Conservation (phyloP, 352 stramenopile genomes). For the Globisporangium middletonii region DNA sequence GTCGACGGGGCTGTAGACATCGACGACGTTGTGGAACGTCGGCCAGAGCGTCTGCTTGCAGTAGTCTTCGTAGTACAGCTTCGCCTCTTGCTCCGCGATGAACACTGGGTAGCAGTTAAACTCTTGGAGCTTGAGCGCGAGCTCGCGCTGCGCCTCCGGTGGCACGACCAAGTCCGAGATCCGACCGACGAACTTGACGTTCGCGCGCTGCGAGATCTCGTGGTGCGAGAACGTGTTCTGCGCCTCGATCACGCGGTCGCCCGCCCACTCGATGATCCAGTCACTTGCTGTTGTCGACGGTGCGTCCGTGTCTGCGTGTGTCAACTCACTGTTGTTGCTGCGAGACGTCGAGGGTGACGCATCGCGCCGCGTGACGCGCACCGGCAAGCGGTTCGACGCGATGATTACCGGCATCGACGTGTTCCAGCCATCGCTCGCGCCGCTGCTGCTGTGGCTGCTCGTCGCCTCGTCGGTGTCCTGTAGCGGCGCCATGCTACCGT, state of each 20-base stretch:
- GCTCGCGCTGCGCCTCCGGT: constrained; percentile 38
- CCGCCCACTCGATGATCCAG: constrained; percentile 62
- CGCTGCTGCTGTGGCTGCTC: not conserved
- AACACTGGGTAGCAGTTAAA: constrained; percentile 73
- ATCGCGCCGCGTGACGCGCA: constrained; percentile 25
- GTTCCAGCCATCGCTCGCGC: constrained; percentile 35
- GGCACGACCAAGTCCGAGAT: constrained; percentile 49
- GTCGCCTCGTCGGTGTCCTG: too few species aligned
- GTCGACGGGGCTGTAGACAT: constrained; percentile 79
- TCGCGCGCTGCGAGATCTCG: constrained; percentile 54
- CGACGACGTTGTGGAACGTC: constrained; percentile 95
- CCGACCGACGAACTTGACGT: constrained; percentile 71
- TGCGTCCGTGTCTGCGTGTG: too few species aligned
- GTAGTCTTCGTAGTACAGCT: constrained; percentile 89
- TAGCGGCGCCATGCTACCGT: not conserved
- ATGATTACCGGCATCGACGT: constrained; percentile 62
- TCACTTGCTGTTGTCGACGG: constrained; percentile 1
- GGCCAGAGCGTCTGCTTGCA: constrained; percentile 97
- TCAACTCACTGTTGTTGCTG: too few species aligned
- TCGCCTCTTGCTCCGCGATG: constrained; percentile 40
- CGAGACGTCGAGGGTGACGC: not conserved
- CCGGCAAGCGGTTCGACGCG: constrained; percentile 59
- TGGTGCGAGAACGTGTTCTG: constrained; percentile 71
- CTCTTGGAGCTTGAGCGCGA: constrained; percentile 38
- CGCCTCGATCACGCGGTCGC: constrained; percentile 69